Conservation (phyloP, 2,329 filamentous ascomycete species). For the Coccinonectria pachysandricola region DNA sequence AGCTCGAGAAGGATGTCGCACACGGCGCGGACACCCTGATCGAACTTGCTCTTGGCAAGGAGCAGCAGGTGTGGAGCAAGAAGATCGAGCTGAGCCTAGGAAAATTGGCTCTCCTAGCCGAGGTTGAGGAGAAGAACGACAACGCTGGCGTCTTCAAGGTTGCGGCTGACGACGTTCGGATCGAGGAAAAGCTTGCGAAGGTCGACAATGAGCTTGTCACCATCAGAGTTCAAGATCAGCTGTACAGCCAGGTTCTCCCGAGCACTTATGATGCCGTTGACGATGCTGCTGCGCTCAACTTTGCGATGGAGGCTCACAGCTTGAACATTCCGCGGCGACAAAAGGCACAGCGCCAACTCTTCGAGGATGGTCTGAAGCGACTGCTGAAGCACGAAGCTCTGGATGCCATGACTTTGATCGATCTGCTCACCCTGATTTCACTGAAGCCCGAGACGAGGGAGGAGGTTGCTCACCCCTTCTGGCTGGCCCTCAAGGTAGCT, state of each 20-base stretch:
- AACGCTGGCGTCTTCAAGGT: conserved; percentile 29
- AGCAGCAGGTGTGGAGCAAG: conserved; percentile 82
- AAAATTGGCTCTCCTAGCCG: conserved; percentile 68
- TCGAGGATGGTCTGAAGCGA: conserved; percentile 59
- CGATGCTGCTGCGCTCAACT: conserved; percentile 62
- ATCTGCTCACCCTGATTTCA: conserved; percentile 66
- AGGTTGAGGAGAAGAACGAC: conserved; percentile 28
- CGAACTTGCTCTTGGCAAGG: conserved; percentile 57
- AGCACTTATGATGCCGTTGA: conserved; percentile 67
- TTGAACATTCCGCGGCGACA: conserved; percentile 45
- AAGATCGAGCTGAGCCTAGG: conserved; percentile 85
- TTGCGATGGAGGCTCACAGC: conserved; percentile 62
- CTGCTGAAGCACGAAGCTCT: conserved; percentile 65
- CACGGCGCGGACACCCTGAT: conserved; percentile 63
- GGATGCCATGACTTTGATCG: conserved; percentile 54
- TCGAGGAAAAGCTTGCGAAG: conserved; percentile 35
- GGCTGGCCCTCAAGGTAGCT: conserved; percentile 56
- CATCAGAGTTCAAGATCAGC: conserved; percentile 66
- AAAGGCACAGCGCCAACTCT: conserved; percentile 57
- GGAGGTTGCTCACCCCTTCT: conserved; percentile 60
- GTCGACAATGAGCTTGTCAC: conserved; percentile 57
- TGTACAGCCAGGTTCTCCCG: conserved; percentile 62
- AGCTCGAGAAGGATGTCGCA: conserved; percentile 62
- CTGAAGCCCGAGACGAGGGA: conserved; percentile 37
- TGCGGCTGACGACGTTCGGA: conserved; percentile 24